These are phyloP conservation scores for Wickerhamomyces strasburgensis DNA, from an alignment of 805 yeast genomes.

Conservation along the genomic window DNA sequence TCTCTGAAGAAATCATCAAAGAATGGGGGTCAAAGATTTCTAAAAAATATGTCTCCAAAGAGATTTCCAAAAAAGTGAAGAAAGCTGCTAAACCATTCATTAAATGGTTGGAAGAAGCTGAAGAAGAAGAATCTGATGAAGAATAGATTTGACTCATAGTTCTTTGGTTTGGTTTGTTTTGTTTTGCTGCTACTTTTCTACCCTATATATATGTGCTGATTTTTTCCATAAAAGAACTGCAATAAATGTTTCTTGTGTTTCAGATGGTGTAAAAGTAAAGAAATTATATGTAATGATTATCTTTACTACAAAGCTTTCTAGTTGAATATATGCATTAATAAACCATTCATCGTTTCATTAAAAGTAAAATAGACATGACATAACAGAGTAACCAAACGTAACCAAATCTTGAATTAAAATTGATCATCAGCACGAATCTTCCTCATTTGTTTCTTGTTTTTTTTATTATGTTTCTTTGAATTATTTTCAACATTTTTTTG, in stretches of 20 bases:
- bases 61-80: conserved; percentile 86
- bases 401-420: too few species aligned
- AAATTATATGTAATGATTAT: not conserved
- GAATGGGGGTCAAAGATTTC: conserved; percentile 90
- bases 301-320: not conserved
- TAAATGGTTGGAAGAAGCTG: conserved; percentile 94
- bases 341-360: too few species aligned
- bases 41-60: conserved; percentile 91
- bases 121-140: conserved; percentile 55
- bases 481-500: conserved; percentile 22
- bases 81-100: conserved; percentile 95
- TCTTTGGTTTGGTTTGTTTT: conserved; percentile 74
- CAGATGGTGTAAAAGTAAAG: not conserved
- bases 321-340: not conserved
- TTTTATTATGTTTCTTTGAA: conserved; percentile 63
- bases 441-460: conserved; percentile 54
- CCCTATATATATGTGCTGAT: too few species aligned
- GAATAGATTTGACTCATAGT: conserved; percentile 24
- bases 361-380: not conserved
- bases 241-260: not conserved
- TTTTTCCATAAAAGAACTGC: too few species aligned
- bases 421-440: conserved; percentile 6
- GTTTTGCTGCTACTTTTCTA: too few species aligned
- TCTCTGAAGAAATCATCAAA: conserved; percentile 74
- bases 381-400: not conserved